Evolutionary conservation across 805 yeast genomes (phyloP).

Genomic region (Ogataea nonfermentans): DNA sequence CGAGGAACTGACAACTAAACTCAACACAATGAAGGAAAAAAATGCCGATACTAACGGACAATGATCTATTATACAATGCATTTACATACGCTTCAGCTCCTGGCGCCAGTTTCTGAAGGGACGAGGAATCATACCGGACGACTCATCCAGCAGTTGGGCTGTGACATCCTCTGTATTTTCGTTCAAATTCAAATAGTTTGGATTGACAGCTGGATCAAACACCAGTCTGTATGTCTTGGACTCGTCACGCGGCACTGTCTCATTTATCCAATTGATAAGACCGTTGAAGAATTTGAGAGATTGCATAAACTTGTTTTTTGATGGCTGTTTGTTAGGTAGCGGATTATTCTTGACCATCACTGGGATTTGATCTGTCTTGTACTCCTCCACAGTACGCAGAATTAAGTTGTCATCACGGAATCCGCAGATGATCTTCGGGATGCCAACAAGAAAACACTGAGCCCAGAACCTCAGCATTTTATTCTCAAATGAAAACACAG

Average conservation of each 20-base stretch:
- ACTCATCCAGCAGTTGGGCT: slow-evolving; percentile 36
- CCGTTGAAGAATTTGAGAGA: slow-evolving; percentile 87
- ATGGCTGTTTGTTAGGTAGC: slow-evolving; percentile 14
- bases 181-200: slow-evolving; percentile 47
- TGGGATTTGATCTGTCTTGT: slow-evolving; percentile 76
- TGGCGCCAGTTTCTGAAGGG: slow-evolving; percentile 56
- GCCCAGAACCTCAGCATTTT: slow-evolving; percentile 87
- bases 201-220: slow-evolving; percentile 51
- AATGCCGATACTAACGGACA: not conserved
- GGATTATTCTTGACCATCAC: slow-evolving; percentile 55
- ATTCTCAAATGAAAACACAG: slow-evolving; percentile 65
- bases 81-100: slow-evolving; percentile 11
- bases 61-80: slow-evolving; percentile 5
- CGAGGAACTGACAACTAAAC: slow-evolving; percentile 11
- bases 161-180: slow-evolving; percentile 40
- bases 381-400: slow-evolving; percentile 72
- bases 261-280: slow-evolving; percentile 71
- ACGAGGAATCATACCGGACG: slow-evolving; percentile 42
- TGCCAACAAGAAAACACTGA: slow-evolving; percentile 85
- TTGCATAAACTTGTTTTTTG: slow-evolving; percentile 68
- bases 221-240: slow-evolving; percentile 50
- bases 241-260: slow-evolving; percentile 51
- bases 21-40: slow-evolving; percentile 16
- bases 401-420: slow-evolving; percentile 72
- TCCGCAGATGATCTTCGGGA: slow-evolving; percentile 79